Base-by-base conservation (phyloP, 495 filamentous ascomycete genomes). In the Aspergillus panamensis region DNA sequence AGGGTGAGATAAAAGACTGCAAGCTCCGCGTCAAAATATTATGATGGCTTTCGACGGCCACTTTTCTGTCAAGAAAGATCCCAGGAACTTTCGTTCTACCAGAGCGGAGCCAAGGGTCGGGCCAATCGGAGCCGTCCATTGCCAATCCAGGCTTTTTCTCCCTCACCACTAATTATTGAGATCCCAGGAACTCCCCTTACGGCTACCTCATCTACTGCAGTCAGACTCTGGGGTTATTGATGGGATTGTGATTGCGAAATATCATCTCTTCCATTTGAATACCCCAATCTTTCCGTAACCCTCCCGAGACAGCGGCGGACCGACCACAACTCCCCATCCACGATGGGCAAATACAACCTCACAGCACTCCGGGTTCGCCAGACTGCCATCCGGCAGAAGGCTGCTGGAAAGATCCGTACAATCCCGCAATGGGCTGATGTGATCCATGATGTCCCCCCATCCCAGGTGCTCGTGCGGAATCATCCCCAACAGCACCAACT, bases 381-480 rank as follows among this genome's bases (percentile, higher is more conserved):
- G 66, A 83, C 81, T 13, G 85, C 86, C 31, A 68, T 83, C 31
- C 78, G 77, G 51, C 77, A 83, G 63, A 72, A 86, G 48, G 77
- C 82, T 40, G 73, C 76, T 44, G 72, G 71, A 56, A 76, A 81
- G 59, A 73, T 78, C 48, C 62, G 55, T 7, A 62, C 63, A 29
- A 70, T 84, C 43, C 92, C 93, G 7, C 73, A 83, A 62, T 97
- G 94, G 95, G 85, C 88, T 67, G 71, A 84, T 35, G 86, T 87
- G 9, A 69, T 97, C 44, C 76, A 80, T 52, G 74, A 83, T 48
- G 86, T 94, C 54, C 92, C 93, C 14, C 93, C 94, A 1, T 73
- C 90, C 39, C 88, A 95, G 73, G 81, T 84, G 29, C 78, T 95
- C 49, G 81, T 87, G 51, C 87, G 89, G 14, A 81, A 83, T 50